Conservation (phyloP, 345 rosid genomes). For the Hibiscus trionum region DNA sequence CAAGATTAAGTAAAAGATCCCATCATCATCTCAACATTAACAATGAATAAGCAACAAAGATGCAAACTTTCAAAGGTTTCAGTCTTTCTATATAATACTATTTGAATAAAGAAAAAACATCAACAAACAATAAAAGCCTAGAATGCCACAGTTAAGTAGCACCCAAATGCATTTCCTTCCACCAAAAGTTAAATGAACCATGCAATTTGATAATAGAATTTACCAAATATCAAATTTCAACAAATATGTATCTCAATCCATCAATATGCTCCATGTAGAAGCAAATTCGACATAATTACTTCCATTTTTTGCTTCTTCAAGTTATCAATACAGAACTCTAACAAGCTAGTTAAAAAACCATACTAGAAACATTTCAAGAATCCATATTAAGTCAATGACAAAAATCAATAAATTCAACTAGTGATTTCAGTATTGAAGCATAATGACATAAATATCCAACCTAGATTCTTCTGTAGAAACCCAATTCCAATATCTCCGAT, state of each 20-base stretch:
- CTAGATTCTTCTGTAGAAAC: conserved; percentile 89
- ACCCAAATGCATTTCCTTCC: neutral
- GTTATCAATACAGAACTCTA: neutral
- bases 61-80: neutral
- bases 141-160: neutral
- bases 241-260: neutral
- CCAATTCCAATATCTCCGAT: conserved; percentile 96
- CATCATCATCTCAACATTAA: neutral
- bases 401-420: neutral
- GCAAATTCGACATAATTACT: neutral
- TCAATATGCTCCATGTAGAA: neutral
- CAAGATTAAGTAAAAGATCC: neutral
- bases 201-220: neutral
- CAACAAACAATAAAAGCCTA: neutral
- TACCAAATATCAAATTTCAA: neutral
- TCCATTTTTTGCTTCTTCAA: conserved; percentile 1
- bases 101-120: neutral
- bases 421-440: neutral
- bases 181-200: neutral
- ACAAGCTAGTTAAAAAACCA: neutral
- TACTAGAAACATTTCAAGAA: neutral
- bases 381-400: conserved; percentile 6
- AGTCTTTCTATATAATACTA: neutral
- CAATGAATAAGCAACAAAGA: neutral
- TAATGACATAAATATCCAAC: conserved; percentile 23